phyloP scores from a whole-genome alignment of 371 early-diverging fungal species.

The Mortierella sp. region DNA sequence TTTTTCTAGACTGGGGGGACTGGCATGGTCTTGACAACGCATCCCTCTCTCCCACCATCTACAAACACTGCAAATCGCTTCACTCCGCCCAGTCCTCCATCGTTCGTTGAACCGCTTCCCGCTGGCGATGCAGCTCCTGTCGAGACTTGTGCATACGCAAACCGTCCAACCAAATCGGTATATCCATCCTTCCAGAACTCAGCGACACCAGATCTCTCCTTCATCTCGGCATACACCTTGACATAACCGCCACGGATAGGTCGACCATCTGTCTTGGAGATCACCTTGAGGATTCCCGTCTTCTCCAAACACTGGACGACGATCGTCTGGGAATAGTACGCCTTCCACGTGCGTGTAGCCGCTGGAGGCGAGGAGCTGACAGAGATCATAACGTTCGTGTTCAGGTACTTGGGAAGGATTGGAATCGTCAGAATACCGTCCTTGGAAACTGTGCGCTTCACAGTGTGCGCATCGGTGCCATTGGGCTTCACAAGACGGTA shows the following conservation, averaged over 20 bases:
- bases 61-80: conserved; percentile 49
- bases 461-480: conserved; percentile 25
- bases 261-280: conserved; percentile 46
- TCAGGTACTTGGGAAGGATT: conserved; percentile 37
- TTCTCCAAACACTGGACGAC: conserved; percentile 60
- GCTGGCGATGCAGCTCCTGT: conserved; percentile 7
- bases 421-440: conserved; percentile 43
- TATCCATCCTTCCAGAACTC: conserved; percentile 75
- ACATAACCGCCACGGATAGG: conserved; percentile 68
- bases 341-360: conserved; percentile 50
- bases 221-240: conserved; percentile 66
- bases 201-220: conserved; percentile 24
- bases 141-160: conserved; percentile 68
- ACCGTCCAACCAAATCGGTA: conserved; percentile 70
- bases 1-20: conserved; percentile 39
- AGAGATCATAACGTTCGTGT: conserved; percentile 48
- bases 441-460: conserved; percentile 22
- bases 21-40: conserved; percentile 43
- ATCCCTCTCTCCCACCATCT: conserved; percentile 48
- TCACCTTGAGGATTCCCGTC: conserved; percentile 62
- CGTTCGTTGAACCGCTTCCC: not conserved
- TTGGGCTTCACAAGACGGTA: conserved; percentile 50
- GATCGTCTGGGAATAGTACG: conserved; percentile 61
- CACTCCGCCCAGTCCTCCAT: conserved; percentile 26
- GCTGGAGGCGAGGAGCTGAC: conserved; percentile 38